Conservation (phyloP, 441 rosid genomes). For the Aquilaria agallochum region DNA sequence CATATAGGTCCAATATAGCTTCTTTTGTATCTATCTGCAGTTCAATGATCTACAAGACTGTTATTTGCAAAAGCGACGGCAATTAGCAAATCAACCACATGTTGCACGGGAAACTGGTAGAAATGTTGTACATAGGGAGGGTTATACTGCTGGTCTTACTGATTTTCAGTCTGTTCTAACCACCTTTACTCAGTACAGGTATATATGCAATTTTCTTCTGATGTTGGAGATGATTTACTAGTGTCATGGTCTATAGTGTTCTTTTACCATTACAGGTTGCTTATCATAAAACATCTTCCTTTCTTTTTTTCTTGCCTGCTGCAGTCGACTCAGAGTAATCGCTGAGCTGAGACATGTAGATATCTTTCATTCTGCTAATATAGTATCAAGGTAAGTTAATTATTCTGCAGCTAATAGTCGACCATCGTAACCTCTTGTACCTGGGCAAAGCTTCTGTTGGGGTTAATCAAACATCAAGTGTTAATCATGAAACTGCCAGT, state of each 20-base stretch:
- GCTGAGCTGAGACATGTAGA: conserved; percentile 97
- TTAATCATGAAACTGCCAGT: too few relatives aligned
- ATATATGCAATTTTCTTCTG: conserved; percentile 14
- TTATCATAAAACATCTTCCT: background rate
- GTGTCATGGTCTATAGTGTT: conserved; percentile 8
- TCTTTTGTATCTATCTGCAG: conserved; percentile 31
- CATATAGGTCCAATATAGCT: too few relatives aligned
- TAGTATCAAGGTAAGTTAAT: conserved; percentile 76
- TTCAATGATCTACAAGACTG: conserved; percentile 94
- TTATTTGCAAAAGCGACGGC: conserved; percentile 91
- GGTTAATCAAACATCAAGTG: too few relatives aligned
- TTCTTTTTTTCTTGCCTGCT: conserved; percentile 8
- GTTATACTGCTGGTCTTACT: conserved; percentile 78
- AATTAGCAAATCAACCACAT: conserved; percentile 49
- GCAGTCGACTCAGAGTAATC: conserved; percentile 93
- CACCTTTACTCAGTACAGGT: conserved; percentile 94
- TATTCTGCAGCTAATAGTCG: conserved; percentile 9
- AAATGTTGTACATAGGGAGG: conserved; percentile 66
- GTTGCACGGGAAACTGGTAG: conserved; percentile 58
- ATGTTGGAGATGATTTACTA: conserved; percentile 1
- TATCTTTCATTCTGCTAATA: conserved; percentile 96
- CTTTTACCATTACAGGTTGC: conserved; percentile 1
- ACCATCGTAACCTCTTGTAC: too few relatives aligned
- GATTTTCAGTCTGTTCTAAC: conserved; percentile 88
- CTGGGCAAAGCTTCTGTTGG: too few relatives aligned